Evolutionary conservation across 768 basidiomycete genomes (phyloP).

Genomic region (Suillus decipiens): DNA sequence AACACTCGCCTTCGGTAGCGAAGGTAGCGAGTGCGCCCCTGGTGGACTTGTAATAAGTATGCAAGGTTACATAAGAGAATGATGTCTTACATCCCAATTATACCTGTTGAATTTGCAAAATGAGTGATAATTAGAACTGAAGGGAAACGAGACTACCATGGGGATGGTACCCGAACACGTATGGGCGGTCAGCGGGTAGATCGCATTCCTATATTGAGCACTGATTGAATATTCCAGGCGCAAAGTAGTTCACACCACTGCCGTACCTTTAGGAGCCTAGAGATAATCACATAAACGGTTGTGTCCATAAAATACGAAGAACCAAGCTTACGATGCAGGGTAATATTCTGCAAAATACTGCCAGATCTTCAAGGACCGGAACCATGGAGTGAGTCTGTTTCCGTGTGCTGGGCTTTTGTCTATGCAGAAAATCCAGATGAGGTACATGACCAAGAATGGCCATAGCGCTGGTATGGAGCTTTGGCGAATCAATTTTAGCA

Average conservation of each 20-base stretch:
- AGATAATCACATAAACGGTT: neutral
- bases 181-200: constrained; percentile 87
- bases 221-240: neutral
- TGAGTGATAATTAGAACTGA: constrained; percentile 9
- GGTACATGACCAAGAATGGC: constrained; percentile 79
- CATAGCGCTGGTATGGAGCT: constrained; percentile 90
- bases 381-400: constrained; percentile 72
- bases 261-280: constrained; percentile 55
- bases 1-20: constrained; percentile 76
- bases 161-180: constrained; percentile 98
- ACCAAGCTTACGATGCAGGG: constrained; percentile 80
- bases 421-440: constrained; percentile 73
- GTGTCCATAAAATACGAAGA: neutral
- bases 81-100: constrained; percentile 88
- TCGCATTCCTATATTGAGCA: constrained; percentile 63
- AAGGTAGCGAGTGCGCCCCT: constrained; percentile 98
- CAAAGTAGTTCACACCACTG: neutral
- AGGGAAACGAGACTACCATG: constrained; percentile 54
- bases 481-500: constrained; percentile 8
- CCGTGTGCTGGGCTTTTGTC: constrained; percentile 78
- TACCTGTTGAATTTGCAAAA: constrained; percentile 52
- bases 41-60: neutral
- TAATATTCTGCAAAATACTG: constrained; percentile 91
- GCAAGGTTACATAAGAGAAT: neutral
- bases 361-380: constrained; percentile 74